Evolutionary conservation across 2,329 filamentous ascomycete species (phyloP), one percentile per base, ranked within the genome.

Genomic region (Sclerotinia spermophila): DNA sequence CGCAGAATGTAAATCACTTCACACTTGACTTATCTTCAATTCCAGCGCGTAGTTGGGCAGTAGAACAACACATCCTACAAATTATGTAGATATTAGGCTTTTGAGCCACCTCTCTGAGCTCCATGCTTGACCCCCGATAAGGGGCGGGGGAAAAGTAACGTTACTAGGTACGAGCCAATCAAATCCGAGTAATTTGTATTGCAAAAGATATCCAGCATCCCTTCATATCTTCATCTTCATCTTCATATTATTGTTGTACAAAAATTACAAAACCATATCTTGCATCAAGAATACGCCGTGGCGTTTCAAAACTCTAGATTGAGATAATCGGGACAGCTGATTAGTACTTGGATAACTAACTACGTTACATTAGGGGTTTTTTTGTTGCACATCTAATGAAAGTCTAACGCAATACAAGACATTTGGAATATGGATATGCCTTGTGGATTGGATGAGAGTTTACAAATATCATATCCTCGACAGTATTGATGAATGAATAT

Each of bases 51-150:
- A 21, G 13, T 27, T 27, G 7, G 17, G 62, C 1, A 40, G 30
- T 6, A 51, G 24, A 45, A 64, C 11, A 51, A 38, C 33, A 38
- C 61, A 51, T 45, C 11, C n/a, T 27, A 55, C 35, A 30, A 19
- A 30, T 6, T 33, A 27, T 35, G 53, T 38, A 67, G 21, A 45
- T 59, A 38, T 27, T 21, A 48, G 27, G 42, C 33, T 19, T 19
- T 24, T 60, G 48, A 53, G n/a, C 48, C 27, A 27, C n/a, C 48
- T 27, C 44, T 38, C 13, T 21, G 30, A 15, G 40, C 42, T 30
- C 53, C 56, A 51, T 61, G 21, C 56, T 15, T 27, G n/a, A 53
- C 48, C 66, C 56, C 67, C 56, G 56, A 48, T 62, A 68, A 61
- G 15, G 8, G 56, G 56, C 53, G 67, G 44, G 56, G 44, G 48